phyloP scores from a whole-genome alignment of 2,329 filamentous ascomycete genomes.

The Penicillium sclerotigenum region DNA sequence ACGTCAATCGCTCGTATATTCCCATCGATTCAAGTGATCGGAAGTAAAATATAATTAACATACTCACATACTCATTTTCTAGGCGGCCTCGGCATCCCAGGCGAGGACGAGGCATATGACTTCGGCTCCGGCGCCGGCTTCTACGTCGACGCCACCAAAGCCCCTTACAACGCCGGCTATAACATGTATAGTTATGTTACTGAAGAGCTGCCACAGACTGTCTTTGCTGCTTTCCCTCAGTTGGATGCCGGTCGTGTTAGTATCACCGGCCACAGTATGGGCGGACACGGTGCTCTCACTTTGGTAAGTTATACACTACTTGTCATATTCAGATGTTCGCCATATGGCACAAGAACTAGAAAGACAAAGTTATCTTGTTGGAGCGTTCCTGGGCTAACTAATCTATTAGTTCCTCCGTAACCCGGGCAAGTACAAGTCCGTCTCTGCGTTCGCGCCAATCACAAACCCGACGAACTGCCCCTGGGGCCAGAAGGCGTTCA shows the following conservation, averaged over 20 bases:
- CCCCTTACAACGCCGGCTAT: slow-evolving; percentile 75
- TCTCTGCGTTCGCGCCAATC: slow-evolving; percentile 88
- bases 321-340: slow-evolving; percentile 63
- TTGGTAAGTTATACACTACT: slow-evolving; percentile 48
- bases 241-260: slow-evolving; percentile 70
- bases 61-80: background rate
- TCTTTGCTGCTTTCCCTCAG: slow-evolving; percentile 69
- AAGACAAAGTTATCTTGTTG: slow-evolving; percentile 4
- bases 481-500: slow-evolving; percentile 95
- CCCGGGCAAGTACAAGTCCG: slow-evolving; percentile 82
- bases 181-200: slow-evolving; percentile 93
- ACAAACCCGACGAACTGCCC: slow-evolving; percentile 79
- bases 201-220: slow-evolving; percentile 73
- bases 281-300: slow-evolving; percentile 90
- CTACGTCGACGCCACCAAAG: slow-evolving; percentile 80
- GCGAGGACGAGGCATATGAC: slow-evolving; percentile 85
- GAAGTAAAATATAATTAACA: background rate
- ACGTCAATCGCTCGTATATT: background rate
- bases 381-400: background rate
- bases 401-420: slow-evolving; percentile 71
- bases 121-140: slow-evolving; percentile 92
- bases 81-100: slow-evolving; percentile 73
- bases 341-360: background rate
- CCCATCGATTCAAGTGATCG: background rate
- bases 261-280: slow-evolving; percentile 96